These are phyloP conservation scores for Dactylorhiza incarnata DNA, from an alignment of 106 monocot species.

Conservation along the genomic window DNA sequence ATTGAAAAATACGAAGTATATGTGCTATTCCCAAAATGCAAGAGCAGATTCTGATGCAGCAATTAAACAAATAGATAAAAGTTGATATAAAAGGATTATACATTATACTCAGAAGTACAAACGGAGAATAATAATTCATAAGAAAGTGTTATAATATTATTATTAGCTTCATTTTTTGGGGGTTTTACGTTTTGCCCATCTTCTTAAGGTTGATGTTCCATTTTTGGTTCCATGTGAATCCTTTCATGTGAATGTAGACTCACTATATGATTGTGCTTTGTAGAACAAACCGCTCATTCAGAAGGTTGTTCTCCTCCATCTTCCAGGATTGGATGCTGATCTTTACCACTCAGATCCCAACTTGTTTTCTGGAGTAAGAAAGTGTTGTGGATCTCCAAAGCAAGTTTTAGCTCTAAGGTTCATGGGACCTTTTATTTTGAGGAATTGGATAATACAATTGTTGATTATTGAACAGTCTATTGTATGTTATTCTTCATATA, in stretches of 20 bases:
- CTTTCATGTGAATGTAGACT: constrained; percentile 3
- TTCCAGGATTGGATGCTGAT: constrained; percentile 95
- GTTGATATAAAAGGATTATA: too few species aligned
- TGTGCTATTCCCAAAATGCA: too few species aligned
- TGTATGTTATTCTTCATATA: neutral
- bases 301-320: constrained; percentile 80
- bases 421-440: neutral
- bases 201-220: too few species aligned
- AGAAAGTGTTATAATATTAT: too few species aligned
- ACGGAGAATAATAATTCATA: too few species aligned
- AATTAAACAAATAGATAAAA: too few species aligned
- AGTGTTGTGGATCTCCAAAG: constrained; percentile 64
- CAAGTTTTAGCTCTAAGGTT: constrained; percentile 88
- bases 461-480: neutral
- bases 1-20: too few species aligned
- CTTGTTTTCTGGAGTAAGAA: constrained; percentile 44
- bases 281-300: constrained; percentile 88
- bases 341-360: constrained; percentile 65
- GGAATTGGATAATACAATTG: neutral
- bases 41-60: too few species aligned
- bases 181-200: too few species aligned
- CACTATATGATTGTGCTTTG: constrained; percentile 17
- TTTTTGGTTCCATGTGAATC: neutral
- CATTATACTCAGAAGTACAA: too few species aligned
- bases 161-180: too few species aligned